Percentiles rank a stretch among this genome's conserved stretches.
Evolutionary conservation across 331 rosid species (phyloP).

Genomic region (Cydonia oblonga): DNA sequence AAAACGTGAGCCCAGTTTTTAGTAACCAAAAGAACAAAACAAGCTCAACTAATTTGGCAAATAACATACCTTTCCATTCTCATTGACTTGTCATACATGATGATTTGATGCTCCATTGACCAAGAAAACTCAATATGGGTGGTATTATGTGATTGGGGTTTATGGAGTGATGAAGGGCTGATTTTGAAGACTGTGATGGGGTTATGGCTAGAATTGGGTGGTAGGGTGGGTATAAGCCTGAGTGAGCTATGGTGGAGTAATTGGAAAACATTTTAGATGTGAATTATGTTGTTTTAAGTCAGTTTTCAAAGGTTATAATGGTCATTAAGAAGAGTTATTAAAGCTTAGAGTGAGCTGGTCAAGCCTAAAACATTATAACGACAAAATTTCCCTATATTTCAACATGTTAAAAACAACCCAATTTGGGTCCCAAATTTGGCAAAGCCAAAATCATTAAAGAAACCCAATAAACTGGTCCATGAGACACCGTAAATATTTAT

Average conservation of each 20-base stretch:
- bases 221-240: neutral
- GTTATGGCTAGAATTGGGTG: neutral
- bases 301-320: neutral
- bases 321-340: neutral
- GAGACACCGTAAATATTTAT: neutral
- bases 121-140: constrained; percentile 7
- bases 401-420: neutral
- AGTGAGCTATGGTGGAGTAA: neutral
- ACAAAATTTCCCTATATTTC: neutral
- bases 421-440: neutral
- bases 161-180: neutral
- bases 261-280: neutral
- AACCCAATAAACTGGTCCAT: neutral
- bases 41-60: neutral
- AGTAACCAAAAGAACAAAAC: neutral
- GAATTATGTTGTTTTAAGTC: neutral
- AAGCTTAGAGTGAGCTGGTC: neutral
- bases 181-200: neutral
- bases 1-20: neutral
- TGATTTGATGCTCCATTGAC: constrained; percentile 8
- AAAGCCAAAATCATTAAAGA: neutral
- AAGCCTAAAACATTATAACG: neutral
- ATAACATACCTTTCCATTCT: constrained; percentile 5
- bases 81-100: neutral
- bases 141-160: neutral